phyloP scores from a whole-genome alignment of 352 stramenopile genomes.

The Globisporangium spinosum region DNA sequence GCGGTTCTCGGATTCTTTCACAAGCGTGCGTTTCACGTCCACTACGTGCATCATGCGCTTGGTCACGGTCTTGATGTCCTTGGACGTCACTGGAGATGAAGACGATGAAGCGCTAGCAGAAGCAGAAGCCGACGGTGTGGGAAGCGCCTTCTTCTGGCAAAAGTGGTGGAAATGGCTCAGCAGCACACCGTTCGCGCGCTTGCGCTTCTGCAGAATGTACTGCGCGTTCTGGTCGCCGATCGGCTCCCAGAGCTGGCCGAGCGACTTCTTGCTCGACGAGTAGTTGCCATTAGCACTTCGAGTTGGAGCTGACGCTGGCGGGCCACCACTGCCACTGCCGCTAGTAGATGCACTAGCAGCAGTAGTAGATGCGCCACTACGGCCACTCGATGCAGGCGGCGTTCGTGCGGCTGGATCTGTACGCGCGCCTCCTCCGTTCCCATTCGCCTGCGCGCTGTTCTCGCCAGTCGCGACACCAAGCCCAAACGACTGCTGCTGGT shows the following conservation, averaged over 20 bases:
- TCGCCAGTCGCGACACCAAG: constrained; percentile 20
- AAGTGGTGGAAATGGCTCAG: constrained; percentile 64
- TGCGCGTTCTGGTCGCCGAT: constrained; percentile 74
- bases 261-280: constrained; percentile 33
- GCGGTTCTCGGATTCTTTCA: not conserved
- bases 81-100: constrained; percentile 12
- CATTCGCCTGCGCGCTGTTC: constrained; percentile 2
- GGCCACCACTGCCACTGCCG: not conserved
- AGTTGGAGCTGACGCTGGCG: not conserved
- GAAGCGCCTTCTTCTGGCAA: constrained; percentile 6
- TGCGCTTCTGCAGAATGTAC: constrained; percentile 46
- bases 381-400: not conserved
- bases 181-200: constrained; percentile 46
- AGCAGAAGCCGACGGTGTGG: not conserved
- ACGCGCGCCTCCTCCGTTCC: not conserved
- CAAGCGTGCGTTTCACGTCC: constrained; percentile 20
- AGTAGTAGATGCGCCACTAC: not conserved
- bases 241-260: constrained; percentile 65
- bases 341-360: not conserved
- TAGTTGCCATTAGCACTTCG: constrained; percentile 3
- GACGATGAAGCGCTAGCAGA: not conserved
- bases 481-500: constrained; percentile 29
- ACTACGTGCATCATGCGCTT: constrained; percentile 56
- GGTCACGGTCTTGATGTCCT: constrained; percentile 45
- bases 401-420: not conserved